Percentiles rank a stretch among this genome's conserved stretches.
These are phyloP conservation scores for Cyberlindnera mrakii DNA, from an alignment of 805 yeast species.

Conservation along the genomic window DNA sequence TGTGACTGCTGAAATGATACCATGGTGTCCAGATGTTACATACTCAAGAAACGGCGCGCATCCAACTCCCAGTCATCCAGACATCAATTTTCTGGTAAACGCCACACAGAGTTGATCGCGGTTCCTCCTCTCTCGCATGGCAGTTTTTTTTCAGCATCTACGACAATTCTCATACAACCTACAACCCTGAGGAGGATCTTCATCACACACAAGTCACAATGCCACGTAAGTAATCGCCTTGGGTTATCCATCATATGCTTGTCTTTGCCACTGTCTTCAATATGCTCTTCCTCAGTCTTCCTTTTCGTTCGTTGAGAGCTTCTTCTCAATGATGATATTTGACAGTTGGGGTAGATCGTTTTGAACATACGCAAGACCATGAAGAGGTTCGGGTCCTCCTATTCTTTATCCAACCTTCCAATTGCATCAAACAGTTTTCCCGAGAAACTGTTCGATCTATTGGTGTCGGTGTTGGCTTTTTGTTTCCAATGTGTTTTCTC, in stretches of 20 bases:
- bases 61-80: no score
- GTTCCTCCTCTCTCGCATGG: neutral
- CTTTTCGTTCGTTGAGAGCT: no score
- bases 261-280: neutral
- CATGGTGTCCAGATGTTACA: no score
- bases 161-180: neutral
- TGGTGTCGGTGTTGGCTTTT: constrained; percentile 4
- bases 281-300: neutral
- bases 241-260: constrained; percentile 1
- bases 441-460: constrained; percentile 3
- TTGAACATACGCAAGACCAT: neutral
- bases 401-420: constrained; percentile 1
- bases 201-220: constrained; percentile 19
- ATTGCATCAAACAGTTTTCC: constrained; percentile 2
- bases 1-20: no score
- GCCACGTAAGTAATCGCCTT: constrained; percentile 23
- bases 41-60: no score
- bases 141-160: neutral
- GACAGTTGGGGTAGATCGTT: no score
- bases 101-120: no score
- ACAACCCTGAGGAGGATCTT: neutral
- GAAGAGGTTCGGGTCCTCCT: constrained; percentile 74
- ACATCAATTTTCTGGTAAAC: no score
- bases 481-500: constrained; percentile 1
- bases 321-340: no score